phyloP scores from a whole-genome alignment of 73 alveolate species.

The Stentor roeselii region DNA sequence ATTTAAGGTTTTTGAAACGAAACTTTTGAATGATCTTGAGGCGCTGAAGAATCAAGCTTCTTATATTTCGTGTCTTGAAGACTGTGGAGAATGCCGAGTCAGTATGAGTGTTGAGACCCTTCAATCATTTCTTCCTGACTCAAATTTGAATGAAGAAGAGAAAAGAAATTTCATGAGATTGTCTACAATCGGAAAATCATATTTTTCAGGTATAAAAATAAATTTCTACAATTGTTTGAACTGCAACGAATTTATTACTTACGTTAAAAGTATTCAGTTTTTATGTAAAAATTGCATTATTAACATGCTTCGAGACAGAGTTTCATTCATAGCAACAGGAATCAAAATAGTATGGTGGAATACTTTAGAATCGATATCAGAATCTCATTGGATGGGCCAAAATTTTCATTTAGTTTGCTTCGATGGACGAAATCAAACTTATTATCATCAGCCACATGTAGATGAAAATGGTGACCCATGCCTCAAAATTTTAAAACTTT shows the following conservation, averaged over 20 bases:
- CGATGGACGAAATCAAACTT: neutral
- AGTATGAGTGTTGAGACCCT: neutral
- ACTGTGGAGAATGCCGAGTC: neutral
- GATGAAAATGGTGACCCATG: too few species aligned
- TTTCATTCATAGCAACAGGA: neutral
- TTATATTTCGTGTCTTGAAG: neutral
- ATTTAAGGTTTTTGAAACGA: too few species aligned
- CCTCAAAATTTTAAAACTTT: too few species aligned
- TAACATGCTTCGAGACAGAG: neutral
- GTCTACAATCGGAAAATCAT: neutral
- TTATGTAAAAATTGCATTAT: too few species aligned
- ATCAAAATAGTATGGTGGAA: neutral
- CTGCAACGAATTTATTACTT: neutral
- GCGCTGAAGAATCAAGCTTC: too few species aligned
- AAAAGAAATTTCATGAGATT: neutral
- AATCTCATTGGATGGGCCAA: neutral
- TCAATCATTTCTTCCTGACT: neutral
- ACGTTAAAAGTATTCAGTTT: neutral
- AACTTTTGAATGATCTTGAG: too few species aligned
- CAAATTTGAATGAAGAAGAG: neutral
- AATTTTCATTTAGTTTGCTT: neutral
- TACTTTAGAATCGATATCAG: neutral
- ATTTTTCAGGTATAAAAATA: neutral
- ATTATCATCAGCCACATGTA: neutral
- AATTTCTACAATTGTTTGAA: neutral